These are phyloP conservation scores for Phytophthora rubi DNA, from an alignment of 352 stramenopile genomes.

Conservation along the genomic window DNA sequence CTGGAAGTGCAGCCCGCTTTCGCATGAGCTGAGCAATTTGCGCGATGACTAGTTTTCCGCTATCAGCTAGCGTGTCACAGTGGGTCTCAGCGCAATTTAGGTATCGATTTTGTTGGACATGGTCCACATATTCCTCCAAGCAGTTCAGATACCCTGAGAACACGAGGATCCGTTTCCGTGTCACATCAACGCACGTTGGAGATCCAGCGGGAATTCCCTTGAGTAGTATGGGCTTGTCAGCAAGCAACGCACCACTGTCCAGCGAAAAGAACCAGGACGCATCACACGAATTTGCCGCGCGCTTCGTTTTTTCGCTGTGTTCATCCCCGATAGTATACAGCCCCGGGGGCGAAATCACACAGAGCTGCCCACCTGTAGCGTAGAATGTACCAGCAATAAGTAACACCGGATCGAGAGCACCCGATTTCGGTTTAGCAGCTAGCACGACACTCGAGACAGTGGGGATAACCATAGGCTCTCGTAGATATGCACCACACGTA, in stretches of 20 bases:
- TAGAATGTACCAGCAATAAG: conserved; percentile 81
- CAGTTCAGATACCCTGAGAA: conserved; percentile 78
- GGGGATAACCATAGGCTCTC: conserved; percentile 49
- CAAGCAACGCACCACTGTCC: conserved; percentile 41
- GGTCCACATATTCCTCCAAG: conserved; percentile 63
- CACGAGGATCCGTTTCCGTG: conserved; percentile 58
- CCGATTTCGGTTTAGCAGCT: conserved; percentile 36
- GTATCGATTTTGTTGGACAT: conserved; percentile 15
- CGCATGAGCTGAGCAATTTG: conserved; percentile 45
- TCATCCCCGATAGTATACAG: conserved; percentile 50
- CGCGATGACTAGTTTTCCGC: conserved; percentile 40
- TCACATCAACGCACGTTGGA: conserved; percentile 61
- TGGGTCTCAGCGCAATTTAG: neutral
- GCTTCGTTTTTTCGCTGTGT: conserved; percentile 50
- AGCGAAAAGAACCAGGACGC: conserved; percentile 79
- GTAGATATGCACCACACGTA: conserved; percentile 51
- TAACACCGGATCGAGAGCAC: conserved; percentile 69
- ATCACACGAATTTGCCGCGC: conserved; percentile 56
- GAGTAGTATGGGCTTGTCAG: conserved; percentile 50
- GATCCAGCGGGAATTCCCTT: conserved; percentile 70
- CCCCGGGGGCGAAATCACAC: conserved; percentile 68
- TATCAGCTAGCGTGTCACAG: conserved; percentile 25
- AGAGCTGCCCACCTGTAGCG: conserved; percentile 58
- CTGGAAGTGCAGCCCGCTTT: conserved; percentile 47
- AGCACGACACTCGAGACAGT: conserved; percentile 44